Evolutionary conservation across 192 early-diverging fungal species (phyloP), one percentile per base, ranked within the genome.

Genomic region (Coemansia sp.): DNA sequence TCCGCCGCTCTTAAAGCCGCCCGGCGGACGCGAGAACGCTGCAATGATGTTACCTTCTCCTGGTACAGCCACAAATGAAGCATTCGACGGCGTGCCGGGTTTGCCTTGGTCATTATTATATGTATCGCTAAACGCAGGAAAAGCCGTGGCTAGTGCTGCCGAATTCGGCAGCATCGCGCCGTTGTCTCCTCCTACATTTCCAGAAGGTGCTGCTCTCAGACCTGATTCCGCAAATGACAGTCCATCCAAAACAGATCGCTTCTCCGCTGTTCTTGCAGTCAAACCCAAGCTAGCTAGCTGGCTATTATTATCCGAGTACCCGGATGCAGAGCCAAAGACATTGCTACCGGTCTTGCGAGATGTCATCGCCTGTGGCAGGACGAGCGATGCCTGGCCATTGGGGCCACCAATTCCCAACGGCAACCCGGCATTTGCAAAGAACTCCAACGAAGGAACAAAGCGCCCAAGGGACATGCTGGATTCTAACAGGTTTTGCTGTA

Each of bases 401-500:
- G 73, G 78, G 0, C 73, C 73, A 6, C 78, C 78, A 33, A 81
- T 71, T 10, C 78, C 78, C 23, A 81, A 55, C 13, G 78, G 78
- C 22, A 72, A 81, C 38, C 75, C 78, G 10, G 78, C 69, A 36
- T 81, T 81, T 23, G 78, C 78, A 66, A 81, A 81, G 45, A 81
- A 75, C 56, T 81, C 78, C 10, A 81, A 59, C 35, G 78, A 74
- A 5, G 78, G 73, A 22, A 81, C 78, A 69, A 81, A 81, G 55
- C 71, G 78, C 10, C 78, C 78, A 43, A 72, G 58, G 36, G 48
- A 20, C 10, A 58, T 41, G 20, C 35, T 45, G 14, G 58, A 14
- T 1, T 48, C 68, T 22, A 43, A 29, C 38, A 62, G 52, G 1
- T 19, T 20, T 45, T 41, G 62, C 23, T 22, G 22, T 35, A 22